Evolutionary conservation across 2,329 filamentous ascomycete species (phyloP), one percentile per base, ranked within the genome.

Genomic region (Botrytis aclada): DNA sequence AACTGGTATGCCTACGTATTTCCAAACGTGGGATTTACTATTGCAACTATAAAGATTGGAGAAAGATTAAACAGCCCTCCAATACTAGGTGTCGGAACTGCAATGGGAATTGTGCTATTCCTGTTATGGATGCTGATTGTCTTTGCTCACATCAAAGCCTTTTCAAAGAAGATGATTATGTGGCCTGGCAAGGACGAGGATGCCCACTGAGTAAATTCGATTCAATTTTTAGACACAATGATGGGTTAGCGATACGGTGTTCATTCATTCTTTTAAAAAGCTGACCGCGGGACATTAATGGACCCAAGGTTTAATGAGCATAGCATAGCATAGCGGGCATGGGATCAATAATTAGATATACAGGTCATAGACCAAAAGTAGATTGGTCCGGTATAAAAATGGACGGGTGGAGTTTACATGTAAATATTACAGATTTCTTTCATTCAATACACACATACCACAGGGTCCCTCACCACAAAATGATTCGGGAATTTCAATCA

Each of bases 1-100:
- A 88, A 87, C 0, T 91, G 88, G 88, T 92, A 88, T 86, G 88
- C 88, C 0, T 85, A 88, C 80, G 86, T 89, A 16, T 90, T 90
- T 80, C 88, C 88, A 63, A 90, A 90, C 80, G 87, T 86, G 0
- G 88, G 88, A 6, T 89, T 89, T 77, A 86, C 85, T 6, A 81
- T 90, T 64, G 86, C 86, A 3, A 88, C 87, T 0, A 88, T 89
- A 67, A 82, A 85, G 10, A 85, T 89, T 34, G 86, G 84, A 1
- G 84, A 84, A 7, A 83, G 84, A 51, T 82, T 89, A 12, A 78
- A 81, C 65, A 87, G 83, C 75, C 78, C 84, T 0, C 79, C 80
- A 0, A 82, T 88, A 4, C 77, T 83, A 45, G 88, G 86, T 82
- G 81, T 88, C 2, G 82, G 82, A 0, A 86, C 83, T 0, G 87